A percentile compares a stretch with the other conserved stretches of the same genome.
phyloP scores from a whole-genome alignment of 495 filamentous ascomycete species.

The Bacidia gigantensis region DNA sequence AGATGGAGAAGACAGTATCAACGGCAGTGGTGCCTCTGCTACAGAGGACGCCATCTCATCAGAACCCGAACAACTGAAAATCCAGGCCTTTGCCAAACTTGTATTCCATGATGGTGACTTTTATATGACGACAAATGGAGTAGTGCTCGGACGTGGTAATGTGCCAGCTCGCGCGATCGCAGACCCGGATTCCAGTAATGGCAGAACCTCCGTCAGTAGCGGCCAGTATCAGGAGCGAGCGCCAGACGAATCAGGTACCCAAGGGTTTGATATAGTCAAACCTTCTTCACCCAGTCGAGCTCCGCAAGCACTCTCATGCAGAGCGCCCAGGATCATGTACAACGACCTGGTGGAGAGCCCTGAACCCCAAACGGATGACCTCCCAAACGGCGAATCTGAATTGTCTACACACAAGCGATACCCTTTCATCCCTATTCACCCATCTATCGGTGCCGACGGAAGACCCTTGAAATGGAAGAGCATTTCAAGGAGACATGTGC shows the following conservation, averaged over 20 bases:
- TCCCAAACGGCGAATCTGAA: neutral
- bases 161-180: neutral
- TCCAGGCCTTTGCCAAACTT: constrained; percentile 54
- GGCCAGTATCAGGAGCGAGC: too few relatives aligned
- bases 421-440: constrained; percentile 72
- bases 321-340: neutral
- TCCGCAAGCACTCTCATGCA: neutral
- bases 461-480: constrained; percentile 42
- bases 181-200: too few relatives aligned
- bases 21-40: neutral
- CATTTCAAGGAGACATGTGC: constrained; percentile 78
- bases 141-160: constrained; percentile 45
- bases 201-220: too few relatives aligned
- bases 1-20: neutral
- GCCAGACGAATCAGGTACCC: neutral
- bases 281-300: neutral
- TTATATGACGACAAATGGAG: constrained; percentile 54
- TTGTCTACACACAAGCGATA: too few relatives aligned
- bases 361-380: neutral
- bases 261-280: neutral
- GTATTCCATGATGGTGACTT: constrained; percentile 59
- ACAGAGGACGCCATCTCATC: neutral
- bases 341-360: neutral
- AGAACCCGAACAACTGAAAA: constrained; percentile 12
- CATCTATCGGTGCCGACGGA: constrained; percentile 43